A percentile compares a stretch with the other conserved stretches of the same genome.
These are phyloP conservation scores for Alternaria tenuissima DNA, from an alignment of 2,329 filamentous ascomycete species.

Conservation along the genomic window DNA sequence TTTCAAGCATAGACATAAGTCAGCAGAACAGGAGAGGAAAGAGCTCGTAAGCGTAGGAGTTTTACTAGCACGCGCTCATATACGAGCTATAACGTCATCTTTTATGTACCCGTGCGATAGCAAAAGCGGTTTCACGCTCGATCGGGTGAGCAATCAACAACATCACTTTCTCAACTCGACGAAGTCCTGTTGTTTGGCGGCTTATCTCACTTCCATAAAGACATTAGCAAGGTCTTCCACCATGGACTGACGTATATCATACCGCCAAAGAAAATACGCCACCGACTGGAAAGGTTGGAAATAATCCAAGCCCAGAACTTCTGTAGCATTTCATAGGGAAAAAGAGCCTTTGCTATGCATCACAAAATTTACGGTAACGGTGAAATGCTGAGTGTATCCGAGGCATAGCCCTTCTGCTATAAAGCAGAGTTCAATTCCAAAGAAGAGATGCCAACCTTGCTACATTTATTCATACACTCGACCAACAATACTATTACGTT, in stretches of 20 bases:
- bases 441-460: neutral
- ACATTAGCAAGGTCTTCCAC: neutral
- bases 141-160: neutral
- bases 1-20: neutral
- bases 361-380: neutral
- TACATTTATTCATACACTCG: neutral
- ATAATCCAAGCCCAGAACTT: neutral
- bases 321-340: neutral
- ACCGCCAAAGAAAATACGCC: neutral
- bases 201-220: neutral
- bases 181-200: neutral
- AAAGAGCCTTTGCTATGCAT: neutral
- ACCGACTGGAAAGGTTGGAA: neutral
- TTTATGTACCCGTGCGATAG: neutral
- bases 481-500: neutral
- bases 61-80: neutral
- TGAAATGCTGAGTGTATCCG: neutral
- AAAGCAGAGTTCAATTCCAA: neutral
- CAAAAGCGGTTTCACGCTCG: neutral
- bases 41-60: neutral
- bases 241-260: neutral
- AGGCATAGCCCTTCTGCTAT: neutral
- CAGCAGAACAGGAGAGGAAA: neutral
- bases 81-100: neutral
- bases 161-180: neutral